These are phyloP conservation scores for Fusarium sp. DNA, from an alignment of 2,329 filamentous ascomycete species.

Conservation along the genomic window DNA sequence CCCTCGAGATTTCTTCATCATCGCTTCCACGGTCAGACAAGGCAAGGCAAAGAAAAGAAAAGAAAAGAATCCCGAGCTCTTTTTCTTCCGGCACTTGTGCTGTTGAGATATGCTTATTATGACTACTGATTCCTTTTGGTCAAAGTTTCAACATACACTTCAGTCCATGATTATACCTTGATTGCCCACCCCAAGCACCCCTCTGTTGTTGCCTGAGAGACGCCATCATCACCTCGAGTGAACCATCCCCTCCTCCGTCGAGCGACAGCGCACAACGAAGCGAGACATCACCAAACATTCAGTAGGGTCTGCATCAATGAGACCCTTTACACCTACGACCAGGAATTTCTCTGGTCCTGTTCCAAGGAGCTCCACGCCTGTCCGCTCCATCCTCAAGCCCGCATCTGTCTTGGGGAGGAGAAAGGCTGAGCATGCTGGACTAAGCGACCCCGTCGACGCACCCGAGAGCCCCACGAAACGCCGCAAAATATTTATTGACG, in stretches of 20 bases:
- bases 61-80: background rate
- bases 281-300: constrained; percentile 4
- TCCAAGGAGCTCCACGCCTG: constrained; percentile 54
- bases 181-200: constrained; percentile 16
- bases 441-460: constrained; percentile 54
- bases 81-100: constrained; percentile 19
- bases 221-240: constrained; percentile 33
- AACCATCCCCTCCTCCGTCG: constrained; percentile 1
- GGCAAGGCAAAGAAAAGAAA: background rate
- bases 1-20: constrained; percentile 21
- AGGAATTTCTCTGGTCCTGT: constrained; percentile 51
- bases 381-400: constrained; percentile 66
- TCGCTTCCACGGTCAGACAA: constrained; percentile 1
- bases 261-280: constrained; percentile 26
- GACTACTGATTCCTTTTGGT: constrained; percentile 35
- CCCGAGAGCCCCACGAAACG: constrained; percentile 63
- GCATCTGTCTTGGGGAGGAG: constrained; percentile 58
- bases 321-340: constrained; percentile 50
- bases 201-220: constrained; percentile 47
- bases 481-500: constrained; percentile 69
- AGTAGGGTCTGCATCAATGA: constrained; percentile 37
- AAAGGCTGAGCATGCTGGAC: constrained; percentile 58
- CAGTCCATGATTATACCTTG: constrained; percentile 43
- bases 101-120: constrained; percentile 43
- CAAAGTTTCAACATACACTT: constrained; percentile 38